phyloP scores from a whole-genome alignment of 495 filamentous ascomycete species.

The Penicillium argentinense region DNA sequence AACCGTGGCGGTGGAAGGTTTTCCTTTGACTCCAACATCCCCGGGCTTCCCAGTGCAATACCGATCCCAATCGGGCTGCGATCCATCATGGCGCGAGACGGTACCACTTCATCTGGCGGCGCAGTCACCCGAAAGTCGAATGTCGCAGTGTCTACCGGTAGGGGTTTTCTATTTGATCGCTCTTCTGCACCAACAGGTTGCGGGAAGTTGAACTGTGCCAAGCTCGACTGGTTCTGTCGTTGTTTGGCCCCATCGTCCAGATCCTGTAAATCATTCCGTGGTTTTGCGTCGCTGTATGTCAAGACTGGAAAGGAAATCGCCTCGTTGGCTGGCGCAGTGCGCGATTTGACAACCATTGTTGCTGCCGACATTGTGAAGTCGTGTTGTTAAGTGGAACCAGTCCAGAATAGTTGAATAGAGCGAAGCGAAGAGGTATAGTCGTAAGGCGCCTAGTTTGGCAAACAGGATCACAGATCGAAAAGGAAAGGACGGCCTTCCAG shows the following conservation, averaged over 20 bases:
- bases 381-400: background rate
- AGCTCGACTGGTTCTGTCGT: conserved; percentile 5
- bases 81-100: conserved; percentile 7
- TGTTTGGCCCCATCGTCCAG: conserved; percentile 10
- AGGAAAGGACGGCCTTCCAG: conserved; percentile 52
- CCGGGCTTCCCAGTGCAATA: conserved; percentile 55
- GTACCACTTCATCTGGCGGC: conserved; percentile 29
- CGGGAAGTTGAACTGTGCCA: conserved; percentile 20
- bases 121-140: conserved; percentile 42
- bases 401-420: background rate
- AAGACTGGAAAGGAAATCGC: conserved; percentile 36
- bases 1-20: conserved; percentile 23
- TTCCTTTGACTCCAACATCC: conserved; percentile 28
- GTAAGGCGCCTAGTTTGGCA: too few relatives aligned
- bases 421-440: conserved; percentile 9
- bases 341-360: conserved; percentile 31
- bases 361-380: conserved; percentile 28
- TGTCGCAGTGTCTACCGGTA: conserved; percentile 14
- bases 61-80: conserved; percentile 42
- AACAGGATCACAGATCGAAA: conserved; percentile 24
- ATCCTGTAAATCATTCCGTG: conserved; percentile 32
- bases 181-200: conserved; percentile 24
- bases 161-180: conserved; percentile 17
- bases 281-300: conserved; percentile 35
- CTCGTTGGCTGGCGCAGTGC: conserved; percentile 20